phyloP scores from a whole-genome alignment of 75 land plant genomes.

The Cupressus sempervirens region DNA sequence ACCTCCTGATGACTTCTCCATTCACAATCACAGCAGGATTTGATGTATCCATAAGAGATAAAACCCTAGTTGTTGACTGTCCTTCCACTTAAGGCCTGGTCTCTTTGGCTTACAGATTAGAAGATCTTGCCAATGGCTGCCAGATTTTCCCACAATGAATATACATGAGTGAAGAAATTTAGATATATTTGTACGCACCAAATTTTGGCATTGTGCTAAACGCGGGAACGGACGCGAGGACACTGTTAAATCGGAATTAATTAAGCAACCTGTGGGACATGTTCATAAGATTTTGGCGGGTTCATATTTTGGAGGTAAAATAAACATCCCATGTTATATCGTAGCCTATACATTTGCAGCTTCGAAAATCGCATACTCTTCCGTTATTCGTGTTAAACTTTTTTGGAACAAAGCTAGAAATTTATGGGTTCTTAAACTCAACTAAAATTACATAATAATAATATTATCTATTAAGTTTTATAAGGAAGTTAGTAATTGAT shows the following conservation, averaged over 20 bases:
- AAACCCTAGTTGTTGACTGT: background rate
- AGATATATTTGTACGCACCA: background rate
- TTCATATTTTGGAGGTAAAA: background rate
- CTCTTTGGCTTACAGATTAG: background rate
- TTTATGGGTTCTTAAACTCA: no score
- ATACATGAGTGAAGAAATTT: background rate
- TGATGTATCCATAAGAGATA: slow-evolving; percentile 54
- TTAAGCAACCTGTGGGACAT: background rate
- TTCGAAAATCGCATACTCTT: no score
- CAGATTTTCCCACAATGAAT: background rate
- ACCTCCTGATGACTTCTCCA: slow-evolving; percentile 53
- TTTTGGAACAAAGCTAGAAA: no score
- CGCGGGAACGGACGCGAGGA: background rate
- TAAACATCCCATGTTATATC: background rate
- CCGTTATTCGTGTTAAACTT: no score
- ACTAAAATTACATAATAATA: no score
- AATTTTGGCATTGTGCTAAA: background rate
- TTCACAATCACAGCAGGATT: slow-evolving; percentile 81
- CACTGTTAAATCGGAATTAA: background rate
- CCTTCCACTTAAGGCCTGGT: background rate
- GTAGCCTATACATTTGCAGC: no score
- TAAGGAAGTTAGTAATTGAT: no score
- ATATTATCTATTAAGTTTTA: no score
- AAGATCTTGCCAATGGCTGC: background rate
- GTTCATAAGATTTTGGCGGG: background rate